Evolutionary conservation across 805 yeast genomes (phyloP).

Genomic region (Wickerhamomyces alni): DNA sequence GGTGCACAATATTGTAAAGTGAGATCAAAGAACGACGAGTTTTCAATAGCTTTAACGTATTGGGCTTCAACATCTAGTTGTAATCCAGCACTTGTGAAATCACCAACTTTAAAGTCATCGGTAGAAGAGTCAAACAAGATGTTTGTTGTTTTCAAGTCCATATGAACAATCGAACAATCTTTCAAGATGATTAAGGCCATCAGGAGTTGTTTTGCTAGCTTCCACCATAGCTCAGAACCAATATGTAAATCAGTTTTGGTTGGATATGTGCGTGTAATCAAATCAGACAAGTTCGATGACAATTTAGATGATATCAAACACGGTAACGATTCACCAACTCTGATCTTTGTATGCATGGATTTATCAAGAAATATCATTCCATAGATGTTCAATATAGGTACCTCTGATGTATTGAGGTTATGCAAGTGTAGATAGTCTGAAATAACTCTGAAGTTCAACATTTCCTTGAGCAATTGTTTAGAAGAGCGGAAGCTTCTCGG

Average conservation of each 20-base stretch:
- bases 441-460: slow-evolving; percentile 14
- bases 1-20: slow-evolving; percentile 44
- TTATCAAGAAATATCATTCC: slow-evolving; percentile 16
- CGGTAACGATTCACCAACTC: slow-evolving; percentile 13
- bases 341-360: slow-evolving; percentile 6
- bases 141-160: slow-evolving; percentile 44
- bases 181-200: slow-evolving; percentile 22
- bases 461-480: slow-evolving; percentile 14
- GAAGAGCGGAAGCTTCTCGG: slow-evolving; percentile 10
- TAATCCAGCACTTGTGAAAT: slow-evolving; percentile 37
- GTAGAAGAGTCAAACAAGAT: slow-evolving; percentile 25
- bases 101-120: slow-evolving; percentile 35
- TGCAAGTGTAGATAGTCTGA: slow-evolving; percentile 4
- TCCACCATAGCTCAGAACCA: slow-evolving; percentile 27
- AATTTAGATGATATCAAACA: slow-evolving; percentile 12
- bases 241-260: slow-evolving; percentile 13
- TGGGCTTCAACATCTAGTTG: slow-evolving; percentile 14
- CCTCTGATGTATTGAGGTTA: slow-evolving; percentile 3
- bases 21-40: slow-evolving; percentile 23
- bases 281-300: slow-evolving; percentile 18
- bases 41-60: slow-evolving; percentile 10
- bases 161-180: slow-evolving; percentile 32
- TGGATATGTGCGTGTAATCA: slow-evolving; percentile 10
- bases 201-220: slow-evolving; percentile 22
- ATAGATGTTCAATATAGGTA: slow-evolving; percentile 15